Evolutionary conservation across 2,329 filamentous ascomycete species (phyloP).

Genomic region (Ascochyta lentis): DNA sequence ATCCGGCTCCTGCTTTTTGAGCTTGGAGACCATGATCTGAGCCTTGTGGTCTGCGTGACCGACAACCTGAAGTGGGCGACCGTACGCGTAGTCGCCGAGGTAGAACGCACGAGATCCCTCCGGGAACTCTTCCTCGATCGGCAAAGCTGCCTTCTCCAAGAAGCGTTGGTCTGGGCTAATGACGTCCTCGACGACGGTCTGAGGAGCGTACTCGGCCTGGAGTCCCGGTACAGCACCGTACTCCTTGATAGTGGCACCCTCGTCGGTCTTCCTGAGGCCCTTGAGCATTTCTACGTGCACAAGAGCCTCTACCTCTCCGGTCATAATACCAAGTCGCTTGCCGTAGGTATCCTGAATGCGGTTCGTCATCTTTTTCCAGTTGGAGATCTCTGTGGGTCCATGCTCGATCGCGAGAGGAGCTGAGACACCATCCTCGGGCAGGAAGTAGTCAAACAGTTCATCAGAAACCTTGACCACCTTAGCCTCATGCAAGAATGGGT

Average conservation of each 20-base stretch:
- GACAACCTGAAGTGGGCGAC: slow-evolving; percentile 83
- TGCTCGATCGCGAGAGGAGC: slow-evolving; percentile 75
- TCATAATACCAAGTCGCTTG: slow-evolving; percentile 86
- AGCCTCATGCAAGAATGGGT: slow-evolving; percentile 93
- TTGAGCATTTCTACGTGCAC: slow-evolving; percentile 94
- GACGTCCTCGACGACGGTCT: slow-evolving; percentile 88
- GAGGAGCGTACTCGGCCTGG: slow-evolving; percentile 88
- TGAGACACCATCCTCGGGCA: slow-evolving; percentile 67
- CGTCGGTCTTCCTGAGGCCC: slow-evolving; percentile 86
- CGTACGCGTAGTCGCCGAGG: slow-evolving; percentile 91
- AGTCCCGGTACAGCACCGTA: slow-evolving; percentile 85
- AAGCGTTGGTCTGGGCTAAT: slow-evolving; percentile 92
- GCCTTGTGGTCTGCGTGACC: slow-evolving; percentile 77
- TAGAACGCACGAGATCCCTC: slow-evolving; percentile 85
- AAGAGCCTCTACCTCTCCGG: slow-evolving; percentile 85
- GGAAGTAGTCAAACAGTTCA: slow-evolving; percentile 86
- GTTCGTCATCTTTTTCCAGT: slow-evolving; percentile 83
- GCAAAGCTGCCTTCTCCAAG: slow-evolving; percentile 84
- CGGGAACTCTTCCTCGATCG: slow-evolving; percentile 92
- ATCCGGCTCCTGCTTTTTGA: slow-evolving; percentile 76
- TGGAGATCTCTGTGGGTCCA: slow-evolving; percentile 74
- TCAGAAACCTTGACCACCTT: slow-evolving; percentile 89
- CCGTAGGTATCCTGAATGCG: slow-evolving; percentile 87
- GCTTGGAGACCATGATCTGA: slow-evolving; percentile 76
- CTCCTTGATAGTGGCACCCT: slow-evolving; percentile 90